Evolutionary conservation across 106 monocot species (phyloP), one percentile per base, ranked within the genome.

Genomic region (Allium fistulosum): DNA sequence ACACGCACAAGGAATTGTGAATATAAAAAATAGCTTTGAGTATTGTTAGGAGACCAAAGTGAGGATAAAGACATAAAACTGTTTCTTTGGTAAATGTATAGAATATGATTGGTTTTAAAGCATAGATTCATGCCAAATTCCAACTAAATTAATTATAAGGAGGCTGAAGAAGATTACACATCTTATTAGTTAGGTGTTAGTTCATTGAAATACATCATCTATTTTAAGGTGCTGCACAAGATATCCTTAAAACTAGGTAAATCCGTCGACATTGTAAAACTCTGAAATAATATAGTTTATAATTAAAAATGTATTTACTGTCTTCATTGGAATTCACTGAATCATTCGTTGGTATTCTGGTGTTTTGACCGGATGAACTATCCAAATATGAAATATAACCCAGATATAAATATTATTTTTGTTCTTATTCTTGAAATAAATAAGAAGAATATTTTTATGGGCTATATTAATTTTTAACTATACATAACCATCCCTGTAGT

Each of bases 51-150:
- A 63, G 63, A 63, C 63, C 63, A 47, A 63, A 63, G 13, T 3
- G 63, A 14, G 46, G 63, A 63, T 63, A 63, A 48, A 63, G 63
- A 63, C 46, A 47, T 45, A 63, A 63, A 63, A 47, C 63, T 63
- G 63, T 46, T 63, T 47, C 26, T 15, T 63, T 18, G 45, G 27
- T 18, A 61, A 28, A 61, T 17, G 2, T 16, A 59, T 9, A 17
- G 59, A 13, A 59, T 16, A 59, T 59, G 59, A 59, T n/a, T 18
- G 17, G 11, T 61, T 26, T 17, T 27, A 11, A 9, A 45, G 11
- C 7, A 7, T 61, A 3, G 10, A 61, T 61, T 61, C 60, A 26
- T 61, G 12, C 26, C 60, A 26, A 61, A 61, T 11, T 61, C 60
- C 22, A 61, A 61, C 60, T 9, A 61, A 61, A 61, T 26, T 4